Evolutionary conservation across 331 rosid species (phyloP), one percentile per base, ranked within the genome.

Genomic region (Acacia concinna): DNA sequence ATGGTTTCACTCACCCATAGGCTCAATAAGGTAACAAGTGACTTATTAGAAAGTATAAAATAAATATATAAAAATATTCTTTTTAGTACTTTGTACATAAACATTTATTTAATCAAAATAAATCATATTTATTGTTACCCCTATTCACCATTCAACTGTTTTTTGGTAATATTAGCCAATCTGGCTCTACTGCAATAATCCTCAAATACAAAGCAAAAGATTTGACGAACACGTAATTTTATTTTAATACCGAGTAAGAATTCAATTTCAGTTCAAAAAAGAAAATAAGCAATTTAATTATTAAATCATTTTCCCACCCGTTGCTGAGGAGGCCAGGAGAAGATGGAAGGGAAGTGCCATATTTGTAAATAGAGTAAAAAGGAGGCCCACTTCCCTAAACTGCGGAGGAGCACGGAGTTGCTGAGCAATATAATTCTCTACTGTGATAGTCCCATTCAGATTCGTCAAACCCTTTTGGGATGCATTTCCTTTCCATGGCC

Each of bases 361-460:
- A 40, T 1, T 66, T 6, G 86, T 86, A 76, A 86, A 80, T 77
- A 8, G 4, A 74, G 31, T 5, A 0, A 79, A 80, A 83, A 5
- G 11, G 3, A 73, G 47, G 65, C 74, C 75, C 76, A 35, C 1
- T 74, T 70, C 0, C 9, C 21, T 9, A 9, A 51, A 17, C 72
- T 3, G 6, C 18, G 31, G 34, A 78, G 21, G 23, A 44, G 69
- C 54, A 64, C 27, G 66, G 34, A 12, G 40, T 47, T 20, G 60
- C 30, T 64, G 35, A 27, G 64, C 34, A 38, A 18, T 30, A 65
- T 83, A 71, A 2, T 13, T 34, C 52, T 34, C 46, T 38, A 66
- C 85, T 57, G 81, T 41, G 67, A 71, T 18, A 76, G 18, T 7
- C 69, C 23, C 28, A 78, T 79, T 84, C 79, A 79, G 88, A 87